Evolutionary conservation across 2,329 filamentous ascomycete species (phyloP), one percentile per base, ranked within the genome.

Genomic region (Waltergamsia citrina): DNA sequence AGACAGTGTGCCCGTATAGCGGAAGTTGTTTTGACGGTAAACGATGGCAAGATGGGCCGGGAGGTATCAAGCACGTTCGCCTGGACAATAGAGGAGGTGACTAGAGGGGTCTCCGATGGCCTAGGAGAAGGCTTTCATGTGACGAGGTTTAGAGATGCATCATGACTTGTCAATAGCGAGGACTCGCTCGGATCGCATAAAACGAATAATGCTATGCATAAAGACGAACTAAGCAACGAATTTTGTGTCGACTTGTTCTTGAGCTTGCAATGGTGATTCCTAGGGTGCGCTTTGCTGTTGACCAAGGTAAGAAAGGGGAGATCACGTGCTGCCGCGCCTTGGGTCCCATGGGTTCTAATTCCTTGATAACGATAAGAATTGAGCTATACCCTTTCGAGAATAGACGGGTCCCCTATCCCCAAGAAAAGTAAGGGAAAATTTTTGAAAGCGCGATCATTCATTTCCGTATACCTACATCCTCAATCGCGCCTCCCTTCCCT

Each of bases 51-150:
- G 39, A 57, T 82, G n/a, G 77, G 78, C 0, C 65, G 74, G 40
- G 59, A 64, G 4, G 49, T 83, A 16, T 63, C 69, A 14, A 69
- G 73, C 21, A 48, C 71, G 8, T 65, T 69, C 3, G 51, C 68
- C 4, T 85, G 79, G 74, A 69, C 75, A 46, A 53, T 81, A 2
- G 67, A 78, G 41, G 72, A 76, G 15, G 58, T 85, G 33, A 67
- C 74, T 3, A 78, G 75, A 11, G 82, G 81, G 0, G 60, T 85
- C 27, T 74, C 76, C 44, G 77, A 85, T 43, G 78, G 81, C 6
- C 59, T 69, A 65, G 57, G 60, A 14, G 53, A 56, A 38, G 54
- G 54, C 7, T 40, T 57, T 7, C 17, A 31, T 4, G 20, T 35
- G 17, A 32, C 33, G 9, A 35, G 33, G 21, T 23, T 25, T 27